Percentiles rank a stretch among this genome's conserved stretches.
Evolutionary conservation across 768 basidiomycete genomes (phyloP).

Genomic region (Pleurotus sapidus): DNA sequence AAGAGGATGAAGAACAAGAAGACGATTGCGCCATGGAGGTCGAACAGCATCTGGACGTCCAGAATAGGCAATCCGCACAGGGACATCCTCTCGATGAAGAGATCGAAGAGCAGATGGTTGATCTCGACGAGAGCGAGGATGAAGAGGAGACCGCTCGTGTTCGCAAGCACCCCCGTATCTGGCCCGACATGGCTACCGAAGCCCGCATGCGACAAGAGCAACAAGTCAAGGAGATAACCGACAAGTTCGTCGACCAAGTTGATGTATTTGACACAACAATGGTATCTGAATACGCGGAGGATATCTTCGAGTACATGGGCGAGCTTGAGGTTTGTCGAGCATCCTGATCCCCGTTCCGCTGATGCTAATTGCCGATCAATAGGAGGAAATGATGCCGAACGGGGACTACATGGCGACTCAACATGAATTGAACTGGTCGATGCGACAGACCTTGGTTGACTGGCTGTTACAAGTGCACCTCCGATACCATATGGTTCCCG

Average conservation of each 20-base stretch:
- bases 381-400: conserved; percentile 89
- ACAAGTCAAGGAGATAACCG: conserved; percentile 67
- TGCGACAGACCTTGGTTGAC: conserved; percentile 96
- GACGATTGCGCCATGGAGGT: conserved; percentile 63
- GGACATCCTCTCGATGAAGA: conserved; percentile 49
- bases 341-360: not conserved
- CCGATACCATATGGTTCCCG: conserved; percentile 98
- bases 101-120: conserved; percentile 58
- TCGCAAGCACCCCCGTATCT: conserved; percentile 48
- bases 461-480: conserved; percentile 98
- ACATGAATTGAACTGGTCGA: conserved; percentile 87
- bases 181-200: conserved; percentile 74
- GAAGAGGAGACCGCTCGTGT: conserved; percentile 30
- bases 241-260: conserved; percentile 68
- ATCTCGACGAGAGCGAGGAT: conserved; percentile 46
- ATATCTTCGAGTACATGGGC: conserved; percentile 96
- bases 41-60: conserved; percentile 49
- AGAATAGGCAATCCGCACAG: conserved; percentile 30
- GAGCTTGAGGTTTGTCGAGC: conserved; percentile 74
- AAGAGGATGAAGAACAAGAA: conserved; percentile 39
- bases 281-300: conserved; percentile 98
- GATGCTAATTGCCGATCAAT: conserved; percentile 9
- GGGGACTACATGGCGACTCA: conserved; percentile 94
- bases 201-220: conserved; percentile 53
- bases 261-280: conserved; percentile 84